A percentile compares a stretch with the other conserved stretches of the same genome.
These are phyloP conservation scores for Sphagnum fallax DNA, from an alignment of 228 moss, liverwort and hornwort species.

Conservation along the genomic window DNA sequence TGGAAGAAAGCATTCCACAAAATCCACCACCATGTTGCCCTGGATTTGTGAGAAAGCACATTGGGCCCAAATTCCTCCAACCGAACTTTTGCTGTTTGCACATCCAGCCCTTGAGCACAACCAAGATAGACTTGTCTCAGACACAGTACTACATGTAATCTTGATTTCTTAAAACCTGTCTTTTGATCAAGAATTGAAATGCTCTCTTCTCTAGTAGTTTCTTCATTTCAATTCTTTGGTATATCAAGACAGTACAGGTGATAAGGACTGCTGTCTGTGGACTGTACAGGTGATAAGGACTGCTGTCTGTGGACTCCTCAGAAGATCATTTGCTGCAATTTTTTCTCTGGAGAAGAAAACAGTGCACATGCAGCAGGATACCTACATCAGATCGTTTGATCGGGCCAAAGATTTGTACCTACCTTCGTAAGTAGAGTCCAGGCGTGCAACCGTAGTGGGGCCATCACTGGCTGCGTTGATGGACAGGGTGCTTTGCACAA, in stretches of 20 bases:
- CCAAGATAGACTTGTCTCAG: not conserved
- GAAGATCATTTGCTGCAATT: too few species aligned
- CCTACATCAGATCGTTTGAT: too few species aligned
- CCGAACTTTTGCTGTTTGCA: conserved; percentile 11
- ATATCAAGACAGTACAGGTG: too few species aligned
- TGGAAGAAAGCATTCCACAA: conserved; percentile 22
- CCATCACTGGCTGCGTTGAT: conserved; percentile 17
- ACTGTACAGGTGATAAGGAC: too few species aligned
- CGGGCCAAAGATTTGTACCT: not conserved
- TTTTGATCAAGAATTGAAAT: too few species aligned
- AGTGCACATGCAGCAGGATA: not conserved
- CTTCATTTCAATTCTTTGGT: too few species aligned
- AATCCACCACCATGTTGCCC: conserved; percentile 20
- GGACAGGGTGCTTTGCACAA: conserved; percentile 5
- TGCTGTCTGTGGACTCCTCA: too few species aligned
- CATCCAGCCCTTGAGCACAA: conserved; percentile 7
- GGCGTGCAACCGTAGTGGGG: conserved; percentile 14
- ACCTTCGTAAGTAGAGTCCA: conserved; percentile 16
- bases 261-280: too few species aligned
- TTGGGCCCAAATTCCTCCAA: conserved; percentile 20
- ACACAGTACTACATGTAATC: too few species aligned
- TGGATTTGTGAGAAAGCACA: conserved; percentile 19
- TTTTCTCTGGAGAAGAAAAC: too few species aligned
- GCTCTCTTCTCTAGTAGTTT: too few species aligned
- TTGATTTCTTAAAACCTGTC: too few species aligned